Base-by-base conservation (phyloP, 345 rosid species). In the Salix dunnii region DNA sequence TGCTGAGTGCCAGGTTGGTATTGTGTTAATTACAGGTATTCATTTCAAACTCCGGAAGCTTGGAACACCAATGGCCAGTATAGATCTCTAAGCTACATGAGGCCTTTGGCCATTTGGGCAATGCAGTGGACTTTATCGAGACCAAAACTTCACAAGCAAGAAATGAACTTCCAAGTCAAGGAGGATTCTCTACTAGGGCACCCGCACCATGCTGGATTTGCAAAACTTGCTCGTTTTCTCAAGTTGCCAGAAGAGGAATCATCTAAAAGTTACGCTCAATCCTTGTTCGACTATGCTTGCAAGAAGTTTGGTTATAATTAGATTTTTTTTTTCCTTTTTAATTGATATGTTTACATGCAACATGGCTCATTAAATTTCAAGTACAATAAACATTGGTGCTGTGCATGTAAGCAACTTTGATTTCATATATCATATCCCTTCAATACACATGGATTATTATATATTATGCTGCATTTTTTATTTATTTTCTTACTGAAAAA, bases 31-130 rank as follows among this genome's bases (percentile, higher is more conserved):
- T 21, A 66, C 82, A 95, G 99, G 6, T 95, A 90, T 77, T 82
- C 96, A 8, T 95, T 95, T 76, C 99, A 95, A 84, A 93, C 96
- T 17, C 99, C 98, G 12, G 99, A 95, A 86, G 92, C 81, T 13
- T 91, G 97, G 99, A 91, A 90, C 84, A 84, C 76, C 0, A 27
- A 79, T 51, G 97, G 82, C 70, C 83, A 89, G 77, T 95, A 89
- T 77, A 77, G 97, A 77, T 86, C 98, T 2, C 43, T 93, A 31
- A 76, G 82, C 38, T 93, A 93, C 82, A 93, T 95, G 98, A 93
- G 98, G 35, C 97, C 97, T 2, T 76, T 90, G 83, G 98, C 93
- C 20, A 93, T 95, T 79, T 93, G 99, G 99, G 91, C 93, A 62
- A 93, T 91, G 96, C 99, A 93, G 76, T 95, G 96, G 99, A 97